Base-by-base conservation (phyloP, 2,329 filamentous ascomycete genomes). In the Cladorrhinum sp. region DNA sequence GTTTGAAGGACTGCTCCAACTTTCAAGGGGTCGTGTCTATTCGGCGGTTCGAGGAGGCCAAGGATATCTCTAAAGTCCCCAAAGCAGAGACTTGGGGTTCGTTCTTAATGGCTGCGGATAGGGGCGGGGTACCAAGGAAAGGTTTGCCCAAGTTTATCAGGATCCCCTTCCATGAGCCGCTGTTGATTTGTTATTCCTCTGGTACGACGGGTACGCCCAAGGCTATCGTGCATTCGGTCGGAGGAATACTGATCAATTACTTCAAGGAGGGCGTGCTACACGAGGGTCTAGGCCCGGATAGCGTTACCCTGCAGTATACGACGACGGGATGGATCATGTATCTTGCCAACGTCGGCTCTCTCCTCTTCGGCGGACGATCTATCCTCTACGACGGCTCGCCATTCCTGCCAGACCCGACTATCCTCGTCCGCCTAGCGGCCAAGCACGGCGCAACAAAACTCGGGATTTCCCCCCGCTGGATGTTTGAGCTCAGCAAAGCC, bases 311-410 rank as follows among this genome's bases (percentile, higher is more conserved):
- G 60, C 82, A 85, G 71, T 85, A 81, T 69, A 85, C 86, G 1
- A 89, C 86, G 0, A 92, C 89, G 0, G 89, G 90, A 0, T 96
- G 91, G 91, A 95, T 96, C 74, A 96, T 96, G 91, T 95, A 93
- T 70, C 77, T 92, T 8, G 75, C 79, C 2, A 83, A 81, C 38
- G 77, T 91, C 0, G 78, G 80, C 20, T 77, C 79, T 3, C 77
- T 93, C 7, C 67, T 88, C 1, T 75, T 79, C 41, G 90, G 90
- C 7, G 79, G 80, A 0, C 80, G 84, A 5, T 78, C 82, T 1
- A 74, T 96, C 1, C 77, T 93, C n/a, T 96, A 96, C 71, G 91
- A 96, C 70, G 92, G 91, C 2, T 91, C 87, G 8, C 91, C 91
- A 0, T 92, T 96, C 73, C 75, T 86, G 50, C 91, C 91, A 0